Conservation (phyloP, 345 rosid genomes). For the Linum lewisii region DNA sequence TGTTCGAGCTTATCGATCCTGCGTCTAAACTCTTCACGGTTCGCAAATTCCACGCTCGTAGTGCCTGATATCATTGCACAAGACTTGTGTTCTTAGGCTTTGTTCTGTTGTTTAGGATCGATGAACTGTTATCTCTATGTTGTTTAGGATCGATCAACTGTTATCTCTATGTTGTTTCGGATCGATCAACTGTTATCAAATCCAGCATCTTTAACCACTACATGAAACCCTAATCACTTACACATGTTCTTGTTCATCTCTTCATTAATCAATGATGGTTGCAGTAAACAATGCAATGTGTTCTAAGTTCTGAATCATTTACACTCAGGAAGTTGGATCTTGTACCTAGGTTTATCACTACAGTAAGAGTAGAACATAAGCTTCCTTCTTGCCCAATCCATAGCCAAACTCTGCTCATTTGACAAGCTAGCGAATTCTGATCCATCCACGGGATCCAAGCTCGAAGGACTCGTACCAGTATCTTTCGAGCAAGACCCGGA, state of each 20-base stretch:
- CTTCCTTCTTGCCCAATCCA: conserved; percentile 86
- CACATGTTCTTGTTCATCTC: too few relatives aligned
- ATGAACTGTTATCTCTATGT: too few relatives aligned
- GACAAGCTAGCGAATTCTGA: conserved; percentile 50
- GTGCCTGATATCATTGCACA: too few relatives aligned
- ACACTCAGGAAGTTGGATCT: conserved; percentile 74
- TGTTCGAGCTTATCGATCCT: conserved; percentile 13
- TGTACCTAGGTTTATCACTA: conserved; percentile 50
- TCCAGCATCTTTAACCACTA: too few relatives aligned
- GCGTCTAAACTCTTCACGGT: not conserved
- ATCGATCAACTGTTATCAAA: too few relatives aligned
- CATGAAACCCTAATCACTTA: too few relatives aligned
- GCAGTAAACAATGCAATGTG: too few relatives aligned
- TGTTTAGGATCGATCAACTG: too few relatives aligned
- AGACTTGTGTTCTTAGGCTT: too few relatives aligned
- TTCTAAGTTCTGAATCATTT: conserved; percentile 13
- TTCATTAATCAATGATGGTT: too few relatives aligned
- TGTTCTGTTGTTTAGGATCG: too few relatives aligned
- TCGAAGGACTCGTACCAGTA: conserved; percentile 36
- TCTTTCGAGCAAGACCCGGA: not conserved
- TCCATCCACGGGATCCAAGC: conserved; percentile 67
- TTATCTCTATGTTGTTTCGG: too few relatives aligned
- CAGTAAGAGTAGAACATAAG: conserved; percentile 90
- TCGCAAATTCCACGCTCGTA: not conserved
- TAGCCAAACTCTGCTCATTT: conserved; percentile 46